Base-by-base conservation (phyloP, 306 rosid genomes). In the Amphicarpaea edgeworthii region DNA sequence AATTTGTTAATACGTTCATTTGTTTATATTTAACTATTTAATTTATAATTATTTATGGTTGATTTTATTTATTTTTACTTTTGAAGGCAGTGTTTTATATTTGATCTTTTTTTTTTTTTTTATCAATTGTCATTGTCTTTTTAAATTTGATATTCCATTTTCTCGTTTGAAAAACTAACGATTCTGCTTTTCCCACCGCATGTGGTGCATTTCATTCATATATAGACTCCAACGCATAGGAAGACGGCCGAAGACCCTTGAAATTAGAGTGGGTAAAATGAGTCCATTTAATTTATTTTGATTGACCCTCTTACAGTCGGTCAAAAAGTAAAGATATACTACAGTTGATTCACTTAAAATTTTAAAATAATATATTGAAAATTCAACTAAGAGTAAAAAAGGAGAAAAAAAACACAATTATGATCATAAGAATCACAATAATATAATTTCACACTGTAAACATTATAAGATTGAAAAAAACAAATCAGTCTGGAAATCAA, bases 81-180 rank as follows among this genome's bases (percentile, higher is more conserved):
- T 12, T 12, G 9, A 14, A 23, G 40, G 40, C 17, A 1, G 10
- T 14, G 7, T 58, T 58, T 26, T 55, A 10, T 24, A 55, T 23
- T 11, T 24, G 37, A 55, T 55, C 12, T 19, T 50, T 16, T 16
- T 50, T 17, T 50, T 43, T 43, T 12, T 43, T 20, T 8, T 20
- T 20, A 7, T 15, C 6, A 30, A 30, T 0, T 30, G 12, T 14
- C 6, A 2, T 15, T 60, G 11, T 60, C 23, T 16, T 32, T 60
- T 7, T 26, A 59, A 60, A 32, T 32, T 32, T 8, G 1, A 1
- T 30, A 15, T 28, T 61, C 7, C 23, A n/a, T 61, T 32, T 30
- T 32, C 45, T 61, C n/a, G 43, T n/a, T 61, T n/a, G 67, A 32
- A 32, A 61, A 61, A 61, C 7, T 32, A 16, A 61, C 14, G 21